Percentiles rank a stretch among this genome's conserved stretches.
These are phyloP conservation scores for Posidonia oceanica DNA, from an alignment of 116 monocot genomes.

Conservation along the genomic window DNA sequence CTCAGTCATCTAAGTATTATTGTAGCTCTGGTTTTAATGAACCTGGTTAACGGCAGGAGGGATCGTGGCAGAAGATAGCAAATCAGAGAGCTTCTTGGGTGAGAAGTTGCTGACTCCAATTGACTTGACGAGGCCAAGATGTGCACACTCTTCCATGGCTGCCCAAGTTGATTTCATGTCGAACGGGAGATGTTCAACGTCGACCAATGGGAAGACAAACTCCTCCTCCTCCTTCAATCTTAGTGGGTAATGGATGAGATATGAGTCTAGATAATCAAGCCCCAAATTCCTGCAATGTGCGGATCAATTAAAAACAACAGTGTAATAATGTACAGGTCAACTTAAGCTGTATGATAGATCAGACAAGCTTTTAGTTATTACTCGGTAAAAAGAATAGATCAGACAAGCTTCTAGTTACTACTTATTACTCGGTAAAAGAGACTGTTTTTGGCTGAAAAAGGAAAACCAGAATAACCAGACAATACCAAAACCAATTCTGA, in stretches of 20 bases:
- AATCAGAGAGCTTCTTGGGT: slow-evolving; percentile 18
- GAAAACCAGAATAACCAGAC: too few relatives aligned
- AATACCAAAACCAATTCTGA: too few relatives aligned
- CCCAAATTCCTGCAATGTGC: slow-evolving; percentile 21
- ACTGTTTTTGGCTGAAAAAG: too few relatives aligned
- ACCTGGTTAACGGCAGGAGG: slow-evolving; percentile 58
- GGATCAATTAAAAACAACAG: too few relatives aligned
- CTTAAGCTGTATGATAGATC: too few relatives aligned
- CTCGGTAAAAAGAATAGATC: too few relatives aligned
- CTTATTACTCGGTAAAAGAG: too few relatives aligned
- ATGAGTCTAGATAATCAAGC: slow-evolving; percentile 32
- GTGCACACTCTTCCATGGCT: slow-evolving; percentile 51
- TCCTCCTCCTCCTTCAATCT: slow-evolving; percentile 15
- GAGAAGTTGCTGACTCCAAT: slow-evolving; percentile 68
- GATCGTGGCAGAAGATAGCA: slow-evolving; percentile 16
- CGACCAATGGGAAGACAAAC: background rate
- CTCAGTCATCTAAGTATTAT: too few relatives aligned
- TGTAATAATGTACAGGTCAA: too few relatives aligned
- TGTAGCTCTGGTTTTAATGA: too few relatives aligned
- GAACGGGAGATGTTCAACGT: slow-evolving; percentile 20
- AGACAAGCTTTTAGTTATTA: too few relatives aligned
- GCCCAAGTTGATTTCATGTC: slow-evolving; percentile 28
- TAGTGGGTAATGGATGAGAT: slow-evolving; percentile 33
- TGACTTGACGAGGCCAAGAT: slow-evolving; percentile 27
- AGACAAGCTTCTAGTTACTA: too few relatives aligned